Percentiles rank a stretch among this genome's conserved stretches.
phyloP scores from a whole-genome alignment of 2,329 filamentous ascomycete genomes.

The Chrysosporium keratinophilum region DNA sequence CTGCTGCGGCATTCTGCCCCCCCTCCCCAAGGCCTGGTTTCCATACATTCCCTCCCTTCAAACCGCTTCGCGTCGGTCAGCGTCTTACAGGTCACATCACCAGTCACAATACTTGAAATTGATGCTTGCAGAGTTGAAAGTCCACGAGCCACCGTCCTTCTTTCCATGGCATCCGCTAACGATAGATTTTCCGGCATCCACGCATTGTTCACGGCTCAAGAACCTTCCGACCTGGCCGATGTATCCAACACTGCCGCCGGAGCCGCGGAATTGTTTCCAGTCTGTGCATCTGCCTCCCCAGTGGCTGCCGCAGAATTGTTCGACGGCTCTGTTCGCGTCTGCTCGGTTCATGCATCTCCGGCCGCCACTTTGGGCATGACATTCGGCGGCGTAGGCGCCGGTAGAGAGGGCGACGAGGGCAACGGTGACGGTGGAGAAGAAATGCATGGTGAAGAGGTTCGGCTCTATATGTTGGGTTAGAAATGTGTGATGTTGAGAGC shows the following conservation, averaged over 20 bases:
- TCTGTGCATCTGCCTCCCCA: conserved; percentile 1
- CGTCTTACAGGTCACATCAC: not conserved
- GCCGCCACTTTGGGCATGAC: conserved; percentile 1
- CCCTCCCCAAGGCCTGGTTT: not conserved
- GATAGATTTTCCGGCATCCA: conserved; percentile 2
- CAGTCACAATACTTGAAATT: conserved; percentile 9
- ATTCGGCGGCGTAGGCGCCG: conserved; percentile 6
- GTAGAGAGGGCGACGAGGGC: conserved; percentile 2
- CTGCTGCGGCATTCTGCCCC: no score
- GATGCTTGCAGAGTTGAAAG: not conserved
- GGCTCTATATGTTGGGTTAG: not conserved
- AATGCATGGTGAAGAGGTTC: not conserved
- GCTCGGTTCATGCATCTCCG: conserved; percentile 1
- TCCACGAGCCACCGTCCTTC: conserved; percentile 5
- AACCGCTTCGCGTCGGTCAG: not conserved
- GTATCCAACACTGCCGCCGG: conserved; percentile 2
- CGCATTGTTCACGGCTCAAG: conserved; percentile 1
- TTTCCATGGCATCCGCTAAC: not conserved
- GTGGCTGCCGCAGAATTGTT: not conserved
- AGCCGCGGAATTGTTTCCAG: conserved; percentile 1
- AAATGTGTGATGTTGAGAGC: no score
- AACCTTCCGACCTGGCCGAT: conserved; percentile 6
- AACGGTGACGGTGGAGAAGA: conserved; percentile 4
- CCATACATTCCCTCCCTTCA: not conserved
- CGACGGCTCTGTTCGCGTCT: not conserved